Evolutionary conservation across 1,284 basidiomycete genomes (phyloP).

Genomic region (Neonothopanus nambi): DNA sequence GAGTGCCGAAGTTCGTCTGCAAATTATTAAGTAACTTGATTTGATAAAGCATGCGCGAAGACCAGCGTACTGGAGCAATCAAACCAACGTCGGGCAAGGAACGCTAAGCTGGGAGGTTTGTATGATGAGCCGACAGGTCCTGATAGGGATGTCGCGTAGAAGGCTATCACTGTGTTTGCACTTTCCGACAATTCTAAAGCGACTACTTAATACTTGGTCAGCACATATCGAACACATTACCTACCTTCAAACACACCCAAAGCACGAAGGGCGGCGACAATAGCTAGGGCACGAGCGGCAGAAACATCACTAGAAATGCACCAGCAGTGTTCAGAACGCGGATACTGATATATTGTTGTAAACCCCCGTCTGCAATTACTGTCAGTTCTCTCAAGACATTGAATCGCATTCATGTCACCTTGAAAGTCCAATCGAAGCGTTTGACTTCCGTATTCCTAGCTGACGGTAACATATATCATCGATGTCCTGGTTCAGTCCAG

Average conservation of each 20-base stretch:
- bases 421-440: conserved; percentile 46
- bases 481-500: conserved; percentile 55
- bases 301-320: conserved; percentile 69
- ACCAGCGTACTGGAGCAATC: conserved; percentile 58
- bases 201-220: background rate
- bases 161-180: conserved; percentile 72
- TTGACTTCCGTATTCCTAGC: conserved; percentile 39
- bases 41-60: background rate
- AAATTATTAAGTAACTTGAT: conserved; percentile 1
- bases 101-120: conserved; percentile 67
- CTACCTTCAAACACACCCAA: conserved; percentile 74
- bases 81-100: conserved; percentile 76
- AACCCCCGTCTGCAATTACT: conserved; percentile 31
- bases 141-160: conserved; percentile 72
- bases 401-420: conserved; percentile 40
- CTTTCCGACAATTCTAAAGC: conserved; percentile 61
- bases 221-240: conserved; percentile 15
- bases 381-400: background rate
- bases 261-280: conserved; percentile 68
- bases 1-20: conserved; percentile 76
- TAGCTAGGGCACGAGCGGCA: conserved; percentile 66
- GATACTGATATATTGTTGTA: conserved; percentile 44
- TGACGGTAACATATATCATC: conserved; percentile 63
- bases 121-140: conserved; percentile 58
- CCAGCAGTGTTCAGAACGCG: conserved; percentile 54